Evolutionary conservation across 1,284 basidiomycete genomes (phyloP), one percentile per base, ranked within the genome.

Genomic region (Cryptococcus neoformans): DNA sequence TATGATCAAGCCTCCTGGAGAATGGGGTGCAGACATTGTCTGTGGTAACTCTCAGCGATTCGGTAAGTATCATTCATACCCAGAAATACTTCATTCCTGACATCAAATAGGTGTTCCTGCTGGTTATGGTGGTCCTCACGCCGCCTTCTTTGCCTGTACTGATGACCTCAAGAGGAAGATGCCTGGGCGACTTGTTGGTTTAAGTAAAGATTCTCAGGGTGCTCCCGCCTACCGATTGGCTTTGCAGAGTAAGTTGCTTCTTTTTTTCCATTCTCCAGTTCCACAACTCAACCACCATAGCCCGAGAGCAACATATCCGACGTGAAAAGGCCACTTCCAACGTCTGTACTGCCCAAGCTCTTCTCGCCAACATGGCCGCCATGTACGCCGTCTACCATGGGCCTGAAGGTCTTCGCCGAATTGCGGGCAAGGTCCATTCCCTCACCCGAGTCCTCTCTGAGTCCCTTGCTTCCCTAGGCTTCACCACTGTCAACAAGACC

Each of bases 311-410:
- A 78, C 93, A 97, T 74, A 97, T 97, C 63, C 88, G 93, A 60
- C 87, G 93, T 35, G 93, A 96, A 76, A 95, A 93, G 80, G 93
- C 92, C 0, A 94, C 91, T 4, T 92, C 89, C 69, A 94, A 95
- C 71, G 93, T 95, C 61, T 95, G 92, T 74, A 94, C 92, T 9
- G 79, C 78, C 49, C 92, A 97, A 78, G 93, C 92, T 0, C 84
- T 97, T 16, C 87, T 97, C 39, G 93, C 93, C 50, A 97, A 97
- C 78, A 94, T 95, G 88, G 90, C 93, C 12, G 90, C 92, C 44
- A 95, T 96, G 92, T 96, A 94, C 73, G 90, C 95, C 6, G 87
- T 99, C 47, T 98, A 96, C 77, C 96, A 99, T 72, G 95, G 95
- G 17, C 91, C 96, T 1, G 83, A 83, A 45, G 94, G 94, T 56